These are phyloP conservation scores for Yamadazyma jaroonii DNA, from an alignment of 1,139 yeast species.

Conservation along the genomic window DNA sequence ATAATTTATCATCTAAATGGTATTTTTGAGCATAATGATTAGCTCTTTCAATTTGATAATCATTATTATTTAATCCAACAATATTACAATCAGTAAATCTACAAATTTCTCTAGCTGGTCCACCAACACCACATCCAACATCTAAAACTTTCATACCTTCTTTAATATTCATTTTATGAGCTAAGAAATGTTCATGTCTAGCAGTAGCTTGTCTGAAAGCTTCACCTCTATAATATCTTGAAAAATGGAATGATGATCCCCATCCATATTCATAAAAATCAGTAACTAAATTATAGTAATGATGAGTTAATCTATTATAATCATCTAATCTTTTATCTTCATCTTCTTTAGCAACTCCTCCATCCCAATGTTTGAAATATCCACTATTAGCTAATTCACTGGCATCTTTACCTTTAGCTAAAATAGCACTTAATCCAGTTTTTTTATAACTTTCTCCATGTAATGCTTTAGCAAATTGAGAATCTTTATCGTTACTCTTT, in stretches of 20 bases:
- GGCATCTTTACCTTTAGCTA: slow-evolving; percentile 74
- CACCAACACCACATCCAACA: slow-evolving; percentile 99
- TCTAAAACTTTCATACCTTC: slow-evolving; percentile 88
- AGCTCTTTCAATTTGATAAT: slow-evolving; percentile 94
- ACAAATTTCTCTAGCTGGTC: slow-evolving; percentile 95
- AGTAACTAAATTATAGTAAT: slow-evolving; percentile 94
- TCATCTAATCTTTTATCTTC: slow-evolving; percentile 75
- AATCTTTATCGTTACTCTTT: slow-evolving; percentile 48
- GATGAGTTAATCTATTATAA: slow-evolving; percentile 89
- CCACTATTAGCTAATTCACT: slow-evolving; percentile 82
- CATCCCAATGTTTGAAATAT: slow-evolving; percentile 96
- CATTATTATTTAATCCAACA: slow-evolving; percentile 94
- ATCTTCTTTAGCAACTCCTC: slow-evolving; percentile 74
- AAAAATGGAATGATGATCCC: slow-evolving; percentile 99
- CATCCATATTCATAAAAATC: slow-evolving; percentile 98
- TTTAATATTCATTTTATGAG: slow-evolving; percentile 76
- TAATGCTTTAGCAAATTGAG: slow-evolving; percentile 75
- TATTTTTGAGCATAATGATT: slow-evolving; percentile 70
- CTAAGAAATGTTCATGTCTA: slow-evolving; percentile 95
- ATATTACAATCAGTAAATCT: slow-evolving; percentile 86
- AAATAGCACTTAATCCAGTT: slow-evolving; percentile 73
- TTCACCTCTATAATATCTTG: slow-evolving; percentile 91
- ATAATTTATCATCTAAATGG: slow-evolving; percentile 68
- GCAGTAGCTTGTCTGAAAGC: slow-evolving; percentile 94
- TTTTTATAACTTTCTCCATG: slow-evolving; percentile 74